Evolutionary conservation across 306 rosid genomes (phyloP).

Genomic region (Sphenostylis stenocarpa): DNA sequence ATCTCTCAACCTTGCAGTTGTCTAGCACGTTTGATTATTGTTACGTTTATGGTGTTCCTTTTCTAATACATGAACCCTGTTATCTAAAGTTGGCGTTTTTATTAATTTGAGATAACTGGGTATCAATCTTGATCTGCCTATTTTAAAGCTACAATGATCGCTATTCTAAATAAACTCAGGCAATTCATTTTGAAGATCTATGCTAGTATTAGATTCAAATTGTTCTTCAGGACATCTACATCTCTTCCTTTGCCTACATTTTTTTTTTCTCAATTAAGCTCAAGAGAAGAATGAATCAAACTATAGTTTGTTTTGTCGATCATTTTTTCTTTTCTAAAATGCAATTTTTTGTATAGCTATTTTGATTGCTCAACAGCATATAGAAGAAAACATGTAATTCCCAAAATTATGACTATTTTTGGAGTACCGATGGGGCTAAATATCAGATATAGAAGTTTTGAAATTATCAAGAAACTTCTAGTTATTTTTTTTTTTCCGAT

Average conservation of each 20-base stretch:
- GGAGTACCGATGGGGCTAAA: not conserved
- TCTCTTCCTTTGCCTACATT: not conserved
- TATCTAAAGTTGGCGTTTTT: not conserved
- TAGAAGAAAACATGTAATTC: not conserved
- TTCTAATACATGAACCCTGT: not conserved
- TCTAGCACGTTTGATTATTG: not conserved
- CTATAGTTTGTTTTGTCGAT: not conserved
- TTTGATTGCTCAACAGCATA: not conserved
- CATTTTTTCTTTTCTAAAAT: not conserved
- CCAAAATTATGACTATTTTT: not conserved
- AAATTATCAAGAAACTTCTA: not conserved
- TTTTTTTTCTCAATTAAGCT: not conserved
- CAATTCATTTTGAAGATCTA: not conserved
- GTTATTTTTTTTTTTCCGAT: not conserved
- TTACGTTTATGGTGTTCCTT: not conserved
- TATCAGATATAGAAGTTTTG: not conserved
- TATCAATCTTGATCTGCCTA: not conserved
- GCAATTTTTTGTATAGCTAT: not conserved
- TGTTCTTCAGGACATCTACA: not conserved
- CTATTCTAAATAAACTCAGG: not conserved
- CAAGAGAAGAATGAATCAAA: not conserved
- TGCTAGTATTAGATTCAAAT: not conserved
- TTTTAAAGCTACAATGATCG: not conserved
- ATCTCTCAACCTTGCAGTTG: slow-evolving; percentile 2
- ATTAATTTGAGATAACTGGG: not conserved